Evolutionary conservation across 2,329 filamentous ascomycete species (phyloP), one percentile per base, ranked within the genome.

Genomic region (Clonostachys solani): DNA sequence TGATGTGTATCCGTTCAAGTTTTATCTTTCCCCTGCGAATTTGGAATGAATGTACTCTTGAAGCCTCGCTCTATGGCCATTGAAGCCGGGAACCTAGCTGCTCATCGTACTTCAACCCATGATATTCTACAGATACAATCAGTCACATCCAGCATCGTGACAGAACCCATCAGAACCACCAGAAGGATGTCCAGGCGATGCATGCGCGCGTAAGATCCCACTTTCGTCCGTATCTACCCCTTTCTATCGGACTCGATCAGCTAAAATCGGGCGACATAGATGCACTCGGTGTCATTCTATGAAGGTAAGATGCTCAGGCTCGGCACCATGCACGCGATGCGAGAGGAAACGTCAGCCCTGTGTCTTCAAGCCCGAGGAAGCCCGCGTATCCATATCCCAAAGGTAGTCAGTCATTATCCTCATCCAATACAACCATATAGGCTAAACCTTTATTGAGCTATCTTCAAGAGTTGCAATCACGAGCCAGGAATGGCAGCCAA

Each of bases 281-380:
- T 47, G 46, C 34, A 42, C 46, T 16, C 29, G 46, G 17, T 47
- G 46, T 17, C 46, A 42, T 41, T 40, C 43, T 23, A 47, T 47
- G 46, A 47, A 47, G 18, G 46, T 47, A 18, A 33, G 46, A 23
- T 47, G 46, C 33, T 47, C 46, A 7, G 46, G 46, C 16, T 38
- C 40, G 12, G 33, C 44, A 9, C 46, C 46, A n/a, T 47, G 46
- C 40, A 19, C 34, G 12, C 41, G 46, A 23, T 47, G 46, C 33
- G 33, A 47, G 15, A 44, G 38, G 41, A 47, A 44, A 16, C 37
- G 40, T 16, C 41, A 47, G 42, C 35, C 10, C 17, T 47, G 46
- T 23, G 43, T 36, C n/a, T 47, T 47, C 46, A 44, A 42, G 34
- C 33, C 46, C 13, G 46, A 47, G 34, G 42, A 42, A 17, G 34